These are phyloP conservation scores for Pestalotiopsis sp. DNA, from an alignment of 2,329 filamentous ascomycete genomes.

Conservation along the genomic window DNA sequence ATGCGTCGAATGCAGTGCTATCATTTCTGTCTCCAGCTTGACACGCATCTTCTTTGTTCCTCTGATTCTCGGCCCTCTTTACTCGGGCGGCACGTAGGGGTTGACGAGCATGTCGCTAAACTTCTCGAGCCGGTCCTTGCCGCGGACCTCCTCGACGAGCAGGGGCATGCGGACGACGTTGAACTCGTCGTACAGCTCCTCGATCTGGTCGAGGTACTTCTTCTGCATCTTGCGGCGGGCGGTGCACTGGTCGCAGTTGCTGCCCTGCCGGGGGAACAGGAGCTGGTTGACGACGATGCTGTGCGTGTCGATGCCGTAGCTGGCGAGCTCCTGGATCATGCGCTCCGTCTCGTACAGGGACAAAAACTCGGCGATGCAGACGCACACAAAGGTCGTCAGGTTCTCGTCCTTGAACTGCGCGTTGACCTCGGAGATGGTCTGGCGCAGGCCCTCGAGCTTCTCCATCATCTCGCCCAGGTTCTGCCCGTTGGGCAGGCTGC, in stretches of 20 bases:
- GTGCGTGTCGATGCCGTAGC: slow-evolving; percentile 94
- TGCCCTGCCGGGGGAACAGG: slow-evolving; percentile 84
- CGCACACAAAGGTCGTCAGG: slow-evolving; percentile 95
- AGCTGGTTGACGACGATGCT: slow-evolving; percentile 98
- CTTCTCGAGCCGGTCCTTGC: slow-evolving; percentile 89
- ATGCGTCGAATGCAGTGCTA: neutral
- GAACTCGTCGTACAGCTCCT: slow-evolving; percentile 98
- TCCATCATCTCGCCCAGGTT: slow-evolving; percentile 88
- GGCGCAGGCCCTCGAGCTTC: slow-evolving; percentile 91
- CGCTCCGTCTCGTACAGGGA: slow-evolving; percentile 97
- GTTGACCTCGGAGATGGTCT: slow-evolving; percentile 95
- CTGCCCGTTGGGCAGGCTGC: slow-evolving; percentile 82
- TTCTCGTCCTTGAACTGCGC: slow-evolving; percentile 96
- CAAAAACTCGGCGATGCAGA: slow-evolving; percentile 97
- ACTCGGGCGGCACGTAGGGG: slow-evolving; percentile 70
- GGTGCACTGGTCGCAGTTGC: slow-evolving; percentile 92
- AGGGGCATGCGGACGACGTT: slow-evolving; percentile 99
- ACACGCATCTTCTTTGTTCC: too few species aligned
- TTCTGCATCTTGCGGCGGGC: slow-evolving; percentile 97
- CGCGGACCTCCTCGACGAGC: slow-evolving; percentile 91
- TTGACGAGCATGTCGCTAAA: slow-evolving; percentile 85
- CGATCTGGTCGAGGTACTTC: slow-evolving; percentile 98
- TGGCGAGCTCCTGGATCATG: slow-evolving; percentile 97
- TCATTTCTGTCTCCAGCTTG: neutral
- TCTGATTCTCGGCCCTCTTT: neutral